Conservation (phyloP, 2,329 filamentous ascomycete genomes). For the Apiospora hydei region DNA sequence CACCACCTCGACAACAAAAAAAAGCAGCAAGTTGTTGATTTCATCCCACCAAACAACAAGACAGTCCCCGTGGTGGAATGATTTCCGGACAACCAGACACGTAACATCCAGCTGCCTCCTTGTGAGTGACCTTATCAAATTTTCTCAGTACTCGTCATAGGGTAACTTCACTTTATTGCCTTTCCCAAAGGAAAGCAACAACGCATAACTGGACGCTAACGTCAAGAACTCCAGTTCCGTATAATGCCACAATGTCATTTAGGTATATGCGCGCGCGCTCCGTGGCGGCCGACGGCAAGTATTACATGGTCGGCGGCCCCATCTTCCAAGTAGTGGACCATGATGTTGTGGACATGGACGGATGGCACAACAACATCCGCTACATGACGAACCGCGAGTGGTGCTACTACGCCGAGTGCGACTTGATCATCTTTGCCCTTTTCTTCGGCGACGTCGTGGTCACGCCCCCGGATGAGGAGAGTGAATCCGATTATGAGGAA, state of each 20-base stretch:
- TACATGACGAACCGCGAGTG: neutral
- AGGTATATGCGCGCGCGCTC: neutral
- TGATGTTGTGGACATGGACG: neutral
- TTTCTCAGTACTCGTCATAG: neutral
- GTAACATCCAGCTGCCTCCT: neutral
- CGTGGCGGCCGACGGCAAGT: neutral
- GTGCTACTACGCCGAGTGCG: slow-evolving; percentile 10
- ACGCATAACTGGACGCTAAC: neutral
- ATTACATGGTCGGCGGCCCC: neutral
- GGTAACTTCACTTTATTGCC: neutral
- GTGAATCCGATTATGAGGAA: neutral
- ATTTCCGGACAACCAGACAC: neutral
- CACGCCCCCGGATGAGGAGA: neutral
- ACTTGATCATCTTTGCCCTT: slow-evolving; percentile 4
- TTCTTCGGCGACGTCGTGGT: neutral
- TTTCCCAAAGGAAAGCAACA: neutral
- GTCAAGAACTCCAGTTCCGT: neutral
- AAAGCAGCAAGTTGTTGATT: neutral
- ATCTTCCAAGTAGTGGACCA: neutral
- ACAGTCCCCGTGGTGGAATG: neutral
- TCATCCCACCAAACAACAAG: neutral
- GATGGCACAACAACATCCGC: neutral
- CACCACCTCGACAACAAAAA: neutral
- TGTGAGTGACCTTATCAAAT: too few relatives aligned
- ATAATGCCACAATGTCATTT: neutral